These are phyloP conservation scores for Torulaspora globosa DNA, from an alignment of 1,139 yeast species.

Conservation along the genomic window DNA sequence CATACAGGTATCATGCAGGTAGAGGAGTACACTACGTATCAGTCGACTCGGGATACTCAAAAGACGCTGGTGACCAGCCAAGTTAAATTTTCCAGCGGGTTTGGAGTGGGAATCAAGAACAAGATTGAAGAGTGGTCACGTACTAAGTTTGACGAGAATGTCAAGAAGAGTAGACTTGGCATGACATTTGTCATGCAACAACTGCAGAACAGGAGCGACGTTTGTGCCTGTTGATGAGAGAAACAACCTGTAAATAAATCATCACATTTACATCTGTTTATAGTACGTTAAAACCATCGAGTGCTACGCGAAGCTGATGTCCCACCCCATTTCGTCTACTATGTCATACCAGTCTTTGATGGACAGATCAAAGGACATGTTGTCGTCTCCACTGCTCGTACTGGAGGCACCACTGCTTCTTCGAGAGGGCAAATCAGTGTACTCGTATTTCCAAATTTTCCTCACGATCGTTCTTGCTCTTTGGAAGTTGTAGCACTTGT, in stretches of 20 bases:
- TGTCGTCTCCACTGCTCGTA: constrained; percentile 27
- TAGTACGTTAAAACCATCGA: not conserved
- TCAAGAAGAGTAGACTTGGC: constrained; percentile 65
- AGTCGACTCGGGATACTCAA: constrained; percentile 28
- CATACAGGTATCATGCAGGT: constrained; percentile 76
- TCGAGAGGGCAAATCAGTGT: constrained; percentile 24
- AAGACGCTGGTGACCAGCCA: constrained; percentile 37
- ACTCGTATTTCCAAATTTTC: constrained; percentile 51
- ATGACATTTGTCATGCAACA: constrained; percentile 73
- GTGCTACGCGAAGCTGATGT: constrained; percentile 60
- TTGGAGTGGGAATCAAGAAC: constrained; percentile 52
- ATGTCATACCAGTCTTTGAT: constrained; percentile 56
- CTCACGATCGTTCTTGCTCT: constrained; percentile 58
- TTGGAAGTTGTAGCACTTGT: constrained; percentile 63
- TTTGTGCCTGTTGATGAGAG: constrained; percentile 1
- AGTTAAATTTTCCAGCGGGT: constrained; percentile 73
- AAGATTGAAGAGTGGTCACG: constrained; percentile 83
- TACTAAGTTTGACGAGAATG: constrained; percentile 61
- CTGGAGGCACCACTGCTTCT: constrained; percentile 38
- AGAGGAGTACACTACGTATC: constrained; percentile 67
- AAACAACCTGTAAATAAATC: constrained; percentile 5
- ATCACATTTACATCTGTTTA: constrained; percentile 1
- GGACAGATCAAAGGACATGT: constrained; percentile 35
- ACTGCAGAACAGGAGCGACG: constrained; percentile 37
- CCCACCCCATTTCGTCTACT: constrained; percentile 69